phyloP scores from a whole-genome alignment of 257 asterid genomes.

The Solanum pennellii region DNA sequence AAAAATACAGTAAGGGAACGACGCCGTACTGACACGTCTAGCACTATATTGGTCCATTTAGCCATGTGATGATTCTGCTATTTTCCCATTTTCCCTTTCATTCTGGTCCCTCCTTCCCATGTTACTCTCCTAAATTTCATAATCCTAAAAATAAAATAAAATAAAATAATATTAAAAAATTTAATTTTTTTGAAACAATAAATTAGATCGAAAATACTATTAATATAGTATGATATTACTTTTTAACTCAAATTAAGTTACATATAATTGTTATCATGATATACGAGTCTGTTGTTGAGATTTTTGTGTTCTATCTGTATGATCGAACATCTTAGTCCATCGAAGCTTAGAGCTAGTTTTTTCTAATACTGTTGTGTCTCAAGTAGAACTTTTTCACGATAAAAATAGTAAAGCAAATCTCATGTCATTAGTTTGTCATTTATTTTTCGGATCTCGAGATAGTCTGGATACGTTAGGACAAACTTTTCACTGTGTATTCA shows the following conservation, averaged over 20 bases:
- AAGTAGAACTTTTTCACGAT: background rate
- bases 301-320: background rate
- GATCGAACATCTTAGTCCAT: background rate
- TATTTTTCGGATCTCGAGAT: background rate
- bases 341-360: background rate
- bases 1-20: background rate
- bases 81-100: background rate
- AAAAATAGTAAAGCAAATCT: background rate
- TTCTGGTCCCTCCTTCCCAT: background rate
- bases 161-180: background rate
- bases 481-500: too few relatives aligned
- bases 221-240: background rate
- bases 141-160: background rate
- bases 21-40: background rate
- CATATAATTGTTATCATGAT: background rate
- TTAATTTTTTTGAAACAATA: background rate
- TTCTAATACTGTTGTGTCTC: rapidly evolving
- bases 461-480: rapidly evolving
- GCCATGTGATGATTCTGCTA: slow-evolving; percentile 2
- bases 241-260: background rate
- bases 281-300: background rate
- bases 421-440: background rate
- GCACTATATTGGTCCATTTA: background rate
- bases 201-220: background rate
- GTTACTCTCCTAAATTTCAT: background rate